phyloP scores from a whole-genome alignment of 1,139 yeast genomes.

The Lodderomyces pseudojiufengensis region DNA sequence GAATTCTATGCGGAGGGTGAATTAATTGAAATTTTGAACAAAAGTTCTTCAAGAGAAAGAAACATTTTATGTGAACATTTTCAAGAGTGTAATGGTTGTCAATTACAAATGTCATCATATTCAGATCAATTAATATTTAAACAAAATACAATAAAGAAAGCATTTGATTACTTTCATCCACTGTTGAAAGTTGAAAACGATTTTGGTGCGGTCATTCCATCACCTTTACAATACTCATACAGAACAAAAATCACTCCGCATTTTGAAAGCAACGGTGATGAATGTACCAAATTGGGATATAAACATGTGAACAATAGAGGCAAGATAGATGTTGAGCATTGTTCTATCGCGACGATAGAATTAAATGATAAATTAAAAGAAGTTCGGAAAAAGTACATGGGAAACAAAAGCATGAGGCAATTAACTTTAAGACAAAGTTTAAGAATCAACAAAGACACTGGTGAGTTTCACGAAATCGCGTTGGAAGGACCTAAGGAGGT shows the following conservation, averaged over 20 bases:
- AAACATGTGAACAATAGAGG: conserved; percentile 23
- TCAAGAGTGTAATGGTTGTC: conserved; percentile 60
- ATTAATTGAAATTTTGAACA: conserved; percentile 17
- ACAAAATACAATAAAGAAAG: conserved; percentile 27
- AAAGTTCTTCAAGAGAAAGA: conserved; percentile 14
- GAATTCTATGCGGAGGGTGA: conserved; percentile 29
- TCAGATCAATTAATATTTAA: conserved; percentile 37
- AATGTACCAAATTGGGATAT: conserved; percentile 26
- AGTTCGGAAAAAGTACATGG: conserved; percentile 4
- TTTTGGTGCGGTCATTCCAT: conserved; percentile 25
- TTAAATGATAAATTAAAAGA: conserved; percentile 19
- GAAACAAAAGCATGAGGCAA: conserved; percentile 4
- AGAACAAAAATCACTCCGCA: conserved; percentile 41
- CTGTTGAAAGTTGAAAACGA: conserved; percentile 11
- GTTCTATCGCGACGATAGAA: conserved; percentile 29
- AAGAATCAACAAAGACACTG: conserved; percentile 29
- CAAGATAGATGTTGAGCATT: conserved; percentile 27
- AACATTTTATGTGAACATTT: conserved; percentile 63
- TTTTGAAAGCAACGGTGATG: conserved; percentile 8
- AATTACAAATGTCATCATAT: conserved; percentile 42
- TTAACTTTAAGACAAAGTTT: conserved; percentile 33
- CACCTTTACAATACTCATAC: conserved; percentile 36
- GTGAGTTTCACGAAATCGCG: conserved; percentile 27
- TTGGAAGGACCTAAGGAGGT: conserved; percentile 22
- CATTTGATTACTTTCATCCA: conserved; percentile 35